phyloP scores from a whole-genome alignment of 805 yeast genomes.

The Barnettozyma wickerhamii region DNA sequence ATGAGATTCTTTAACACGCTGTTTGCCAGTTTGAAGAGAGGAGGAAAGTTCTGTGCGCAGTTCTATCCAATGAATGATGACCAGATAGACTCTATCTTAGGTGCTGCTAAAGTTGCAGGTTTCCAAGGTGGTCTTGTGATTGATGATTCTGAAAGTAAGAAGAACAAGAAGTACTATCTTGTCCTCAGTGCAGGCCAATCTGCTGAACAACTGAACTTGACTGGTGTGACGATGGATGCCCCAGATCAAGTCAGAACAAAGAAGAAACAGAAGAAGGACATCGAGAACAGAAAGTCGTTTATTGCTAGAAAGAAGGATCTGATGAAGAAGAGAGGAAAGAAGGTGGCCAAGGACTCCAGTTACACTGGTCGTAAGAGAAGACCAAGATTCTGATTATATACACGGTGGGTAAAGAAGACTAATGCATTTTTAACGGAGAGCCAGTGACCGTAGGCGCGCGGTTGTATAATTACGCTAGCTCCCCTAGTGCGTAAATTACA shows the following conservation, averaged over 20 bases:
- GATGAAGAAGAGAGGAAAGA: slow-evolving; percentile 86
- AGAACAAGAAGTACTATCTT: slow-evolving; percentile 84
- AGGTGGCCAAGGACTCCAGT: slow-evolving; percentile 85
- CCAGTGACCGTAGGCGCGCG: background rate
- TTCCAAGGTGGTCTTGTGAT: slow-evolving; percentile 94
- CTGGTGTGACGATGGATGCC: slow-evolving; percentile 78
- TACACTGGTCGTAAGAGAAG: slow-evolving; percentile 85
- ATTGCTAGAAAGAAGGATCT: slow-evolving; percentile 89
- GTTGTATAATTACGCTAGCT: background rate
- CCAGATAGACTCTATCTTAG: slow-evolving; percentile 72
- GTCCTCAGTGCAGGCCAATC: slow-evolving; percentile 84
- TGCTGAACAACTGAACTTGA: slow-evolving; percentile 70
- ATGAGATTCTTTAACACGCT: slow-evolving; percentile 82
- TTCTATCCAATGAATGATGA: slow-evolving; percentile 90
- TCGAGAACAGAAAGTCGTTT: slow-evolving; percentile 76
- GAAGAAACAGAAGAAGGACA: slow-evolving; percentile 34
- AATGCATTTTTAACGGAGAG: background rate
- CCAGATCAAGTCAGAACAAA: slow-evolving; percentile 36
- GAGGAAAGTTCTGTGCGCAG: slow-evolving; percentile 97
- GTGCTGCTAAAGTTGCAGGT: slow-evolving; percentile 90
- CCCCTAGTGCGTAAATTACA: background rate
- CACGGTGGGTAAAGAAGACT: background rate
- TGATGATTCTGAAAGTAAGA: slow-evolving; percentile 90
- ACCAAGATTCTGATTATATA: slow-evolving; percentile 45
- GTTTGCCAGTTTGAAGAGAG: slow-evolving; percentile 81